phyloP scores from a whole-genome alignment of 805 yeast genomes.

The Candida ovalis region DNA sequence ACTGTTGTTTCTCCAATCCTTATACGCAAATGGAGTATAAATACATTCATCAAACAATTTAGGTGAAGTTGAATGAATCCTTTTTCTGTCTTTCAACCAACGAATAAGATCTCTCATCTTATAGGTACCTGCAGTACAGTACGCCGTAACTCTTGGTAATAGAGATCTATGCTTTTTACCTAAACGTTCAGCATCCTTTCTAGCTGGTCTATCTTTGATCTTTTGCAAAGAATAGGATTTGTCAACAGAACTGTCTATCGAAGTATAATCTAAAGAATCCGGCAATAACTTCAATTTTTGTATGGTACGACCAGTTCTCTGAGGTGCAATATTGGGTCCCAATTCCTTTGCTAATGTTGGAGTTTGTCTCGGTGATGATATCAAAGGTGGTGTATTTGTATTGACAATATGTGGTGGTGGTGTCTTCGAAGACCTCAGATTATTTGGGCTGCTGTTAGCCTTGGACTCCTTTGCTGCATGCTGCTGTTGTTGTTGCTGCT shows the following conservation, averaged over 20 bases:
- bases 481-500: neutral
- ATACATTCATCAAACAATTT: conserved; percentile 91
- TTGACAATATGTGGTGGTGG: neutral
- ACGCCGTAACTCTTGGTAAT: conserved; percentile 92
- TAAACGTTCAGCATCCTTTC: conserved; percentile 89
- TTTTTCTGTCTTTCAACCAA: conserved; percentile 78
- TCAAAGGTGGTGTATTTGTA: neutral
- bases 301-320: conserved; percentile 68
- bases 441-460: neutral
- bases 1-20: conserved; percentile 62
- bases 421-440: neutral
- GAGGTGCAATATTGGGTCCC: conserved; percentile 59
- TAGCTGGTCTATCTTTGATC: conserved; percentile 82
- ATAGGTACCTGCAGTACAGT: conserved; percentile 92
- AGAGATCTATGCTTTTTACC: conserved; percentile 83
- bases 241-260: conserved; percentile 18
- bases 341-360: conserved; percentile 30
- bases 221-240: conserved; percentile 78
- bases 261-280: conserved; percentile 40
- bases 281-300: conserved; percentile 73
- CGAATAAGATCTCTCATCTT: conserved; percentile 81
- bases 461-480: neutral
- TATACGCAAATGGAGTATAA: conserved; percentile 84
- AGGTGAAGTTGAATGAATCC: conserved; percentile 74
- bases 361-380: neutral